Base-by-base conservation (phyloP, 371 early-diverging fungal species). In the Basidiobolus meristosporus region DNA sequence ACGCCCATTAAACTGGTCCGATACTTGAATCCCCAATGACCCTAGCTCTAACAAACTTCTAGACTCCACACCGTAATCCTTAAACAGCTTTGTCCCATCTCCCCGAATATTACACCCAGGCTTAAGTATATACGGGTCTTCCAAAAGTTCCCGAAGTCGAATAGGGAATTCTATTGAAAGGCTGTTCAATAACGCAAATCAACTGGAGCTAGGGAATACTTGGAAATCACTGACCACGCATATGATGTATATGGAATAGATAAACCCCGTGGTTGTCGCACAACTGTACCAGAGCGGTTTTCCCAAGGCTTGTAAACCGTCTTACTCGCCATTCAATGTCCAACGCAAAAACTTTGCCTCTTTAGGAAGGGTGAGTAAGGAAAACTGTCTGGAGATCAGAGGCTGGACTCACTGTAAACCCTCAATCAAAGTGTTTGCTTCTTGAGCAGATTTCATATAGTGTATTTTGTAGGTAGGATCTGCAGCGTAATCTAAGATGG, bases 241-340 rank as follows among this genome's bases (percentile, higher is more conserved):
- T 60, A 22, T 51, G 52, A 7, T 46, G 17, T 19, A 67, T 35
- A 36, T 73, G 73, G 11, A 70, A 47, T 6, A 73, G 36, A 2
- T 62, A 50, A 11, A 73, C 53, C 5, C 44, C 46, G 10, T 56
- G 44, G 17, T 44, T 48, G 37, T 59, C 48, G 16, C 73, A 70
- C 0, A 73, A 61, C 34, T 73, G 73, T 16, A 73, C 51, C 2
- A 70, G 46, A 1, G 65, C 42, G 6, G 56, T 48, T 31, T 56
- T 56, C n/a, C 65, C 60, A 31, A 59, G 57, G 22, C 45, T 40
- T 30, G 35, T 41, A 2, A 55, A 51, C 9, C 26, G 26, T 9
- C 9, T 26, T 18, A 50, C 48, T 17, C 41, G 33, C 73, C 73
- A 73, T 50, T 73, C 73, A 5, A 60, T 43, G 50, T 70, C 73